Evolutionary conservation across 1,284 basidiomycete genomes (phyloP).

Genomic region (Ganoderma lingzhi): DNA sequence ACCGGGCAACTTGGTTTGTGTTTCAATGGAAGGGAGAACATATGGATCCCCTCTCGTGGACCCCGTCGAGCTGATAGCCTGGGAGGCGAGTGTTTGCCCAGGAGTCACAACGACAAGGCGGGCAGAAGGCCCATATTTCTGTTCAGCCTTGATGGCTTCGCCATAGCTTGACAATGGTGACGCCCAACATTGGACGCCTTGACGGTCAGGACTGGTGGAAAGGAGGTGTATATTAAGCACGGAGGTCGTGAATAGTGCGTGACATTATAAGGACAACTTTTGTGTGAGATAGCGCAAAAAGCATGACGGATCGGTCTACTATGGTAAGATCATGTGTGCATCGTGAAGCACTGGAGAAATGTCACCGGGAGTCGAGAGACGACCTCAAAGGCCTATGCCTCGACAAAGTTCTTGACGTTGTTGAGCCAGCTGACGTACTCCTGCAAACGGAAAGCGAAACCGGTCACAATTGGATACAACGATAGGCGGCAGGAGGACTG

Average conservation of each 20-base stretch:
- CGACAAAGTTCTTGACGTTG: slow-evolving; percentile 87
- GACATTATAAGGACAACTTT: slow-evolving; percentile 26
- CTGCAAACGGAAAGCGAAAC: slow-evolving; percentile 46
- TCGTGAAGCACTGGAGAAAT: neutral
- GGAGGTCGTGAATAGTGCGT: slow-evolving; percentile 14
- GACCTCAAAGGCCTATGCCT: slow-evolving; percentile 42
- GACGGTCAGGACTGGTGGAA: neutral
- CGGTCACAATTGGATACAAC: slow-evolving; percentile 13
- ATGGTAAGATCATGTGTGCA: slow-evolving; percentile 5
- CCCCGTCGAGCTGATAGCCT: no score
- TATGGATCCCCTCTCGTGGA: no score
- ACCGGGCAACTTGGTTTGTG: no score
- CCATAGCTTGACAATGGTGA: neutral
- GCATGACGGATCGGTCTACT: slow-evolving; percentile 12
- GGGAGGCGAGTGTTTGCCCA: no score
- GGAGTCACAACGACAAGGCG: no score
- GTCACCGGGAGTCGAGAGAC: neutral
- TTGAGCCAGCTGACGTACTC: slow-evolving; percentile 94
- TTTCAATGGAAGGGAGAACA: no score
- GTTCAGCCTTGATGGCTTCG: neutral
- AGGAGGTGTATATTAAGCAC: slow-evolving; percentile 29
- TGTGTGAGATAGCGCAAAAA: slow-evolving; percentile 10
- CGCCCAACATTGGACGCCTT: neutral
- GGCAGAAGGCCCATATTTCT: neutral
- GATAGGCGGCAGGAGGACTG: slow-evolving; percentile 31